phyloP scores from a whole-genome alignment of 768 basidiomycete genomes.

The Leucocoprinus birnbaumii region DNA sequence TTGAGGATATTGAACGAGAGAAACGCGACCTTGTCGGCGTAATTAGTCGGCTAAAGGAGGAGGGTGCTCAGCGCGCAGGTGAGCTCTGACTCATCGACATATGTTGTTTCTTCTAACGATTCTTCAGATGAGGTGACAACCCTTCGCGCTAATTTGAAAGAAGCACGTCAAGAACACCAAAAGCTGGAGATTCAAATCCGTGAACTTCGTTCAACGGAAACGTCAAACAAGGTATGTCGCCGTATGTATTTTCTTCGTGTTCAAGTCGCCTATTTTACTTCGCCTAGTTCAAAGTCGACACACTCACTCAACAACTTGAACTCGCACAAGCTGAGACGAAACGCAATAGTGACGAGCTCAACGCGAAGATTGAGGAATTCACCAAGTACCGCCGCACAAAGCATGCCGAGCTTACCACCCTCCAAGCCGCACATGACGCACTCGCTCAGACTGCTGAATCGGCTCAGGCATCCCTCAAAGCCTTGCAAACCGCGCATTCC shows the following conservation, averaged over 20 bases:
- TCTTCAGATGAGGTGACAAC: conserved; percentile 66
- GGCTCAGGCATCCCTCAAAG: conserved; percentile 64
- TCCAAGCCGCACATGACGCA: conserved; percentile 78
- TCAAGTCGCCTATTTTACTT: not conserved
- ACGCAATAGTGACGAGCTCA: conserved; percentile 66
- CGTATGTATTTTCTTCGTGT: not conserved
- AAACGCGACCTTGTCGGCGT: conserved; percentile 87
- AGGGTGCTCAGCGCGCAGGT: conserved; percentile 76
- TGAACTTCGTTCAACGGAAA: conserved; percentile 71
- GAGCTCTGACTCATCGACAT: conserved; percentile 16
- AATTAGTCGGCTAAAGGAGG: conserved; percentile 79
- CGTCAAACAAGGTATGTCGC: conserved; percentile 64
- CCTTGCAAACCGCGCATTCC: conserved; percentile 69
- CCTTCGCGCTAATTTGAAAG: conserved; percentile 66
- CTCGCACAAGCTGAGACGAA: conserved; percentile 76
- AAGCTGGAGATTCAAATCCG: conserved; percentile 63
- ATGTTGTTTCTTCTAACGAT: conserved; percentile 10
- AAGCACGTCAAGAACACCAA: conserved; percentile 73
- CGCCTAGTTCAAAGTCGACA: conserved; percentile 80
- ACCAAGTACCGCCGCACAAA: conserved; percentile 79
- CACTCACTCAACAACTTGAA: conserved; percentile 77
- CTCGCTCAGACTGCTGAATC: conserved; percentile 66
- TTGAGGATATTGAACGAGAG: conserved; percentile 82
- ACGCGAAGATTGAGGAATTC: conserved; percentile 76
- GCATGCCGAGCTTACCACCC: conserved; percentile 69